Evolutionary conservation across 441 rosid species (phyloP), one percentile per base, ranked within the genome.

Genomic region (Mallotus japonicus): DNA sequence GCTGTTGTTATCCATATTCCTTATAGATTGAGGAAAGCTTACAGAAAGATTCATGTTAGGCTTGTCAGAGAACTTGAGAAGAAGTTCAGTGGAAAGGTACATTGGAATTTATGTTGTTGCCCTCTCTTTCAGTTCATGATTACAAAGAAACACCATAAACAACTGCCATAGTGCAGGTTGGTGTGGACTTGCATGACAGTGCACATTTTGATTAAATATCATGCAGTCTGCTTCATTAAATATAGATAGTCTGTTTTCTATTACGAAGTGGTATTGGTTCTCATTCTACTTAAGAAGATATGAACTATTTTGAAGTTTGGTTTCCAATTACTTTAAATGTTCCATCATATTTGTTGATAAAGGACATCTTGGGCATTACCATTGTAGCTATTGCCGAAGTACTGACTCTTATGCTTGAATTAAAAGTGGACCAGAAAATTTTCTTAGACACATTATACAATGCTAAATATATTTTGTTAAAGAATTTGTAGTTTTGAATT

Each of bases 41-140:
- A 77, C 75, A 69, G 88, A 24, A 91, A 91, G 85, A 86, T 89
- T 76, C 92, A 89, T 77, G 82, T 87, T 14, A 83, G 88, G 76
- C 97, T 91, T 73, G 92, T 91, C 65, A 89, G 97, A 77, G 97
- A 91, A 69, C 87, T 91, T 54, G 92, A 89, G 79, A 91, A 91
- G 87, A 91, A 91, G 77, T 89, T 91, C 84, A 91, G 94, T 28
- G 92, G 96, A 42, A 91, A 91, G 94, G 97, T 88, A 42, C 71
- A 40, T 0, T 20, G 13, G 54, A 20, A 46, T 3, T 16, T 8
- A 2, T 65, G 2, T 22, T 13, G 6, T 46, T 53, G 11, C 20
- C 5, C 4, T 47, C 10, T 65, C 57, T 17, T 37, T 46, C 6
- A 19, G 7, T 42, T 44, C 49, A 10, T 28, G 3, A 17, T 56